Base-by-base conservation (phyloP, 257 asterid species). In the Asclepias syriaca region DNA sequence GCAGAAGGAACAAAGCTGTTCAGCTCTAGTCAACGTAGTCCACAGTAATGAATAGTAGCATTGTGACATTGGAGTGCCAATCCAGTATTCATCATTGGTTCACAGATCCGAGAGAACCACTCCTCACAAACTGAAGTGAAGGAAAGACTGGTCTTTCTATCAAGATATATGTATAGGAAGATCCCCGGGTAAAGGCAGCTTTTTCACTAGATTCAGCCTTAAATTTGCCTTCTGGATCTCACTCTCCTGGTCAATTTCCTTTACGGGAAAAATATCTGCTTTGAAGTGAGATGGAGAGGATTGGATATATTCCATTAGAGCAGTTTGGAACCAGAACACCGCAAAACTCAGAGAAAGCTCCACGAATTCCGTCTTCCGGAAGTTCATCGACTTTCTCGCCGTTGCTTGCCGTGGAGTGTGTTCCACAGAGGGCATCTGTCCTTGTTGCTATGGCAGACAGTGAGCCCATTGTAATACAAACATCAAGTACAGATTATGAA, bases 61-160 rank as follows among this genome's bases (percentile, higher is more conserved):
- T 88, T 90, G 77, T 91, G 95, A 75, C 96, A 91, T 79, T 92
- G 97, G 72, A 95, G 89, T 5, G 96, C 90, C 80, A 87, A 70
- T 75, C 99, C 99, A 80, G 99, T 98, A 81, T 90, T 92, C 98
- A 95, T 87, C 98, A 95, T 95, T 69, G 98, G 99, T 85, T 95
- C 99, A 80, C 87, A 88, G 74, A 95, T 95, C 81, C 99, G 90
- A 77, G 99, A 91, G 82, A 95, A 95, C 99, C 99, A 95, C 86
- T 95, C 99, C 85, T 89, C 99, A 7, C 97, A 95, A 53, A 95
- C 99, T 83, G n/a, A n/a, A n/a, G n/a, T n/a, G n/a, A n/a, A n/a
- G n/a, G n/a, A n/a, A n/a, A n/a, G n/a, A n/a, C n/a, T n/a, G n/a
- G n/a, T n/a, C n/a, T n/a, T n/a, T n/a, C n/a, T n/a, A n/a, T n/a